Evolutionary conservation across 2,329 filamentous ascomycete species (phyloP), one percentile per base, ranked within the genome.

Genomic region (Alternaria gansuensis): DNA sequence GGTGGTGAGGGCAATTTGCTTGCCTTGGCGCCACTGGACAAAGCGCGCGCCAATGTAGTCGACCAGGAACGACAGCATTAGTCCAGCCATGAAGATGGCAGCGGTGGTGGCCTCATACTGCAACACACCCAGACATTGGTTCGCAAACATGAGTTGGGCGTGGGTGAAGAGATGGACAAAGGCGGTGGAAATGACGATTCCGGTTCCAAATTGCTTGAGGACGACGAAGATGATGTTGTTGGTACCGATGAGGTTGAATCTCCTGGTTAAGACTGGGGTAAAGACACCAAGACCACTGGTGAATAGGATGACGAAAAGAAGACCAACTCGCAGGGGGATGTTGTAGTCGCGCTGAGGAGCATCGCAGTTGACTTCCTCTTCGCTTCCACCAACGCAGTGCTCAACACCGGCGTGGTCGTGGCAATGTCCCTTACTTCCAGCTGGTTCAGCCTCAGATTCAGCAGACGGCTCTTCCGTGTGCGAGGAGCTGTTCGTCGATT

Each of bases 341-440:
- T 93, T 86, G 78, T 92, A 93, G 31, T 85, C 79, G 50, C 89
- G 78, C 34, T 80, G 74, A 9, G 71, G 75, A 10, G 77, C 78
- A 1, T 80, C 79, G 70, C 88, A 90, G 24, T 68, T 68, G 24
- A 70, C 72, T 56, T 82, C 81, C n/a, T 50, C 50, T 10, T 77
- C 78, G 13, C 69, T 79, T 14, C 73, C 81, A 7, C 83, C 82
- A 11, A 85, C 82, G 63, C 88, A 91, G 67, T 90, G 85, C 62
- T 91, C 88, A 23, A 92, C 87, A 36, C 89, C 89, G 9, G 89
- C 89, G 66, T 93, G 90, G 75, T 89, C 91, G 70, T 93, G 90
- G 66, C 89, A 92, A 66, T 60, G 72, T 67, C 49, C 64, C 28
- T 46, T 67, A 34, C 59, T 55, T 9, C 50, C 68, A 54, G 56